Evolutionary conservation across 345 rosid species (phyloP), one percentile per base, ranked within the genome.

Genomic region (Aethionema arabicum): DNA sequence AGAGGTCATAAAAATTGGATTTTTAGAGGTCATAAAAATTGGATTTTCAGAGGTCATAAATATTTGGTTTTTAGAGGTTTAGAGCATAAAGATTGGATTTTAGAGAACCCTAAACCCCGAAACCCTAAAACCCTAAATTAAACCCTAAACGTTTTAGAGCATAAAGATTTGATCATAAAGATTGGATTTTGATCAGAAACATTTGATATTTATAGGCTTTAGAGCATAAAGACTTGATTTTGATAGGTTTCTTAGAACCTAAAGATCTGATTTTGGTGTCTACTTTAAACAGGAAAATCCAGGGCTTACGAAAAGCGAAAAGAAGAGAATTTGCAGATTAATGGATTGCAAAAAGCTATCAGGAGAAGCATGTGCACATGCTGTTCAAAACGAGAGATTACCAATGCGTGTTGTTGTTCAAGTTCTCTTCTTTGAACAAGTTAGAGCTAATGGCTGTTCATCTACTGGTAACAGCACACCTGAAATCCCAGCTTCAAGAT

Each of bases 391-490:
- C 49, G 98, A 91, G 74, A 66, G 98, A 40, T 80, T 91, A 40
- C 95, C 96, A 0, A 73, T 88, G 60, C 80, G 96, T 4, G 90
- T 91, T 4, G 90, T 88, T 10, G 98, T 91, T 52, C 98, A 91
- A 74, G 95, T 84, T 27, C 98, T 91, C 66, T 91, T 91, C 85
- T 88, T 91, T 31, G 98, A 91, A 72, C 96, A 86, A 56, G 77
- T 83, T 51, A 72, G 83, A 76, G 83, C 86, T 56, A 72, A 65
- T 33, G 67, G 67, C 11, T 68, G 86, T 3, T 55, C 83, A 13
- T 67, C 86, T 1, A 73, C 77, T 0, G 85, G 84, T 11, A 78
- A 67, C 77, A 74, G 77, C 79, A 82, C 91, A 0, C 86, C 93
- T 1, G 86, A 84, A 50, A 70, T 78, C 11, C 80, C 88, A 0